phyloP scores from a whole-genome alignment of 1,139 yeast species.

The Hansenula lynferdii region DNA sequence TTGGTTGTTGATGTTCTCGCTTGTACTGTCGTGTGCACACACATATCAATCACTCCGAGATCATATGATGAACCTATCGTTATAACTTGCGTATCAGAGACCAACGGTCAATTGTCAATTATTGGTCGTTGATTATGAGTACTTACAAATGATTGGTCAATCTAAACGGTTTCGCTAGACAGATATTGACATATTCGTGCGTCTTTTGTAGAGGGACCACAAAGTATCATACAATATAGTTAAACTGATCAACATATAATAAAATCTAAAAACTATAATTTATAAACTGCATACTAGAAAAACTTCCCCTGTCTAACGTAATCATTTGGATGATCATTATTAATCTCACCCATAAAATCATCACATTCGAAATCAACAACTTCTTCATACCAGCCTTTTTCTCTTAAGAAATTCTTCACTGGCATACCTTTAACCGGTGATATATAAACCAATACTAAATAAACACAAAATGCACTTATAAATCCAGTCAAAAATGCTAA shows the following conservation, averaged over 20 bases:
- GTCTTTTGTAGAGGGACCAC: too few species aligned
- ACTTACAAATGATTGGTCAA: too few species aligned
- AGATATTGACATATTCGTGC: too few species aligned
- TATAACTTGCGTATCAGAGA: too few species aligned
- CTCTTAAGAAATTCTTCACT: constrained; percentile 38
- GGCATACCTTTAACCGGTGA: constrained; percentile 64
- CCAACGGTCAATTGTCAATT: too few species aligned
- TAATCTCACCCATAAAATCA: constrained; percentile 44
- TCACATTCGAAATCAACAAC: constrained; percentile 55
- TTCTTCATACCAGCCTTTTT: constrained; percentile 63
- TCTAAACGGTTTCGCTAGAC: too few species aligned
- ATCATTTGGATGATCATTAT: constrained; percentile 19
- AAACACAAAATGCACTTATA: constrained; percentile 46
- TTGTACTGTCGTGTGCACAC: too few species aligned
- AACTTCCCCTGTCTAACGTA: constrained; percentile 6
- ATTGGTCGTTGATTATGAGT: too few species aligned
- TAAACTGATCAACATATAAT: background rate
- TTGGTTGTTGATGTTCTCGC: too few species aligned
- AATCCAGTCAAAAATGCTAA: constrained; percentile 77
- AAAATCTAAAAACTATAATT: background rate
- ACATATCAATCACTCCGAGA: too few species aligned
- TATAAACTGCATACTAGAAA: background rate
- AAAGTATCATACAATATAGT: too few species aligned
- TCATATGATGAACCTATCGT: too few species aligned
- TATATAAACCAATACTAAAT: constrained; percentile 42